Evolutionary conservation across 192 early-diverging fungal genomes (phyloP), one percentile per base, ranked within the genome.

Genomic region (Glomus cerebriforme): DNA sequence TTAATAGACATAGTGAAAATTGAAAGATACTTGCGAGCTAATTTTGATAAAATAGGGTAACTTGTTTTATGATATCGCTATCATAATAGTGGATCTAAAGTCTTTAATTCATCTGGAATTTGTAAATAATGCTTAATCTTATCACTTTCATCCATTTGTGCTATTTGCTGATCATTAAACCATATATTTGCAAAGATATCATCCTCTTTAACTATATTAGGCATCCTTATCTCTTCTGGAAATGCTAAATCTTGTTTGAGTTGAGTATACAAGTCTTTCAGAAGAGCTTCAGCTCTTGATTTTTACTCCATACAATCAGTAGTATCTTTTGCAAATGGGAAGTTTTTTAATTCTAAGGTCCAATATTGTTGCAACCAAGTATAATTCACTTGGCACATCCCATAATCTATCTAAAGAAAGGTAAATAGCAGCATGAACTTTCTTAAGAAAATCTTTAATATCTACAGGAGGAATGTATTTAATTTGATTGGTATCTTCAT

Each of bases 11-110:
- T 69, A 31, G 80, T 31, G 6, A 74, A 59, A 60, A 77, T 77
- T 29, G 74, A 81, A 24, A 81, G 66, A 35, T 81, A 77, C 35
- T 77, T 77, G 43, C 59, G 17, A 27, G 73, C 80, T 15, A 81
- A 32, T n/a, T 58, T 22, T 22, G 64, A 59, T 75, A 81, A 29
- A 45, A 35, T 31, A 0, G 74, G 74, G 39, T 70, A 76, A n/a
- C 29, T 59, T 70, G 73, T 47, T 34, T 27, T 22, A 29, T 81
- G 73, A 27, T 76, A 31, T 12, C 24, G 37, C 66, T 65, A 81
- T 74, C 73, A 81, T 47, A 70, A 29, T 27, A 81, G 13, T 39
- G 73, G 67, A 47, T 81, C 24, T 29, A 13, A 9, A 63, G 7
- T 63, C 29, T 63, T 63, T 31, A 6, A 26, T 63, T 63, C 24